Conservation (phyloP, 305 asterid species). For the Plantago lanceolata region DNA sequence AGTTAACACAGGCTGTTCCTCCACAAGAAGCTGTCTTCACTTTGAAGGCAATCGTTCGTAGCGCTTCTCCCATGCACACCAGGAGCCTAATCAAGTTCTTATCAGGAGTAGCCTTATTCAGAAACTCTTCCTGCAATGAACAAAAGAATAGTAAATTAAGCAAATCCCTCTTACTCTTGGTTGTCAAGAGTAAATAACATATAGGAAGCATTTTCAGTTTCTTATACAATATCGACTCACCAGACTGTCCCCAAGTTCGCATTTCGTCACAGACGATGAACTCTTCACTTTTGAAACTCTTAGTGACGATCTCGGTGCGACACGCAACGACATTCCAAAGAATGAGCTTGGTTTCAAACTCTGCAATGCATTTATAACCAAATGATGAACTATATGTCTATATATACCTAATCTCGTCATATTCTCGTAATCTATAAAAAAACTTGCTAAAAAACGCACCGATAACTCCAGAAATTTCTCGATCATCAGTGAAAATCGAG, state of each 20-base stretch:
- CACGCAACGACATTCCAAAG: constrained; percentile 64
- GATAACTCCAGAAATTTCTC: neutral
- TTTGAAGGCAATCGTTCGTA: constrained; percentile 83
- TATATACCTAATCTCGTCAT: too few species aligned
- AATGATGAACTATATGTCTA: neutral
- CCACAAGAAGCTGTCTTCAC: constrained; percentile 97
- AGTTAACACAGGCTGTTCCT: constrained; percentile 89
- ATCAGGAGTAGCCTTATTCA: constrained; percentile 66
- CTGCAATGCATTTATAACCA: constrained; percentile 36
- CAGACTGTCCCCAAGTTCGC: constrained; percentile 92
- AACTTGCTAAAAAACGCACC: neutral
- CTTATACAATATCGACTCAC: constrained; percentile 38
- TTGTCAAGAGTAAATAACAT: neutral
- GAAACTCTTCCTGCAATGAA: constrained; percentile 72
- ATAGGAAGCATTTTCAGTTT: neutral
- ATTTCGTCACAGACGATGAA: constrained; percentile 54
- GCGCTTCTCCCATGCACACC: constrained; percentile 92
- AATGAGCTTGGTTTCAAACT: constrained; percentile 69
- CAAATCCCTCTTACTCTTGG: neutral
- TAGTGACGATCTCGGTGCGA: constrained; percentile 47
- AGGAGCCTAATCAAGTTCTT: constrained; percentile 74
- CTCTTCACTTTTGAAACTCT: constrained; percentile 44
- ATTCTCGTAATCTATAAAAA: neutral
- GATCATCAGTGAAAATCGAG: too few species aligned
- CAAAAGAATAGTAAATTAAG: neutral